Percentiles rank a stretch among this genome's conserved stretches.
These are phyloP conservation scores for Fusarium brevicatenulatum DNA, from an alignment of 2,329 filamentous ascomycete genomes.

Conservation along the genomic window DNA sequence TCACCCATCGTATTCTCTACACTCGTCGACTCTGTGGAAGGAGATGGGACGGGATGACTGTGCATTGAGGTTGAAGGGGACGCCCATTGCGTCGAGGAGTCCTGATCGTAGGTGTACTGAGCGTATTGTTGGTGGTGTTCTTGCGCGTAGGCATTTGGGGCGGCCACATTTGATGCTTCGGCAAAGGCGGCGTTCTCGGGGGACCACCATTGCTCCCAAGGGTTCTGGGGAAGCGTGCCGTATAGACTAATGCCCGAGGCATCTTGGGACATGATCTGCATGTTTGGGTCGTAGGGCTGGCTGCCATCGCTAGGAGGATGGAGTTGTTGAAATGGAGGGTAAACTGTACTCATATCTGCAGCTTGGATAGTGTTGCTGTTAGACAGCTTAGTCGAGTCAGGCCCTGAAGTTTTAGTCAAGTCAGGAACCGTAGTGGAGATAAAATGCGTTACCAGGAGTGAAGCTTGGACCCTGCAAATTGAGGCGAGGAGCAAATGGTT, in stretches of 20 bases:
- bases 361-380: no score
- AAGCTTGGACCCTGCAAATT: neutral
- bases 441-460: no score
- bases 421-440: neutral
- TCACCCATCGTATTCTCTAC: neutral
- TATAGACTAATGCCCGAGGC: accelerated
- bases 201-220: neutral
- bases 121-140: neutral
- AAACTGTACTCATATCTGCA: neutral
- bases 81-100: neutral
- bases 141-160: neutral
- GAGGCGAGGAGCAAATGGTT: neutral
- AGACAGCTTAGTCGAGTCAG: neutral
- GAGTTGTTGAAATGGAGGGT: neutral
- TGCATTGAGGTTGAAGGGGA: neutral
- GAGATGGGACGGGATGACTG: neutral
- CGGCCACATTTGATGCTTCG: neutral
- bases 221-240: neutral
- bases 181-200: neutral
- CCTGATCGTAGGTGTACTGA: neutral
- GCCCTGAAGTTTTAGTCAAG: no score
- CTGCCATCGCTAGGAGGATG: neutral
- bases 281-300: neutral
- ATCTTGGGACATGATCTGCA: neutral
- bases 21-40: neutral